Base-by-base conservation (phyloP, 192 early-diverging fungal genomes). In the Backusella psychrophila region DNA sequence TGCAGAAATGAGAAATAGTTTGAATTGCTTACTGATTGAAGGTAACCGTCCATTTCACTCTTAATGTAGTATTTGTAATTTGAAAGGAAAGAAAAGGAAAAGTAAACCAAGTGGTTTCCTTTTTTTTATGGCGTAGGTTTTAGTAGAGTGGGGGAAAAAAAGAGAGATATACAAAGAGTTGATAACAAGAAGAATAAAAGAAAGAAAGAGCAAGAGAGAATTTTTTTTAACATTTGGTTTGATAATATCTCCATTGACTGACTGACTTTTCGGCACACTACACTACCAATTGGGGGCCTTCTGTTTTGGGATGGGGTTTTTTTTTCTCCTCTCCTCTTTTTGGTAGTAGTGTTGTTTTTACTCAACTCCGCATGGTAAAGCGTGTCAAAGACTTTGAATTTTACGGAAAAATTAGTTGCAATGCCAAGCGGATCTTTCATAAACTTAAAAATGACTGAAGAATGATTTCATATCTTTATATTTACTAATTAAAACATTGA, bases 1-100 rank as follows among this genome's bases (percentile, higher is more conserved):
- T 11, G 67, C 1, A 21, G 38, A 39, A 39, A 39, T 39, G 38
- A 39, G 38, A 39, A 33, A 33, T 33, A 33, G 33, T 33, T 33
- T 33, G 33, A 33, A 23, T 49, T 56, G n/a, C 72, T 73, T 73
- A 73, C 72, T 33, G 72, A 36, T 73, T 73, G 72, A 56, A 73
- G 52, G 29, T 73, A 73, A 38, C 72, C 72, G 49, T 73, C 72
- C 72, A 73, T 73, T 49, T 29, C 29, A 21, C 53, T 38, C 19
- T 31, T 39, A 39, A 12, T 39, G 26, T 26, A 33, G 46, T 49
- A 49, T 49, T 49, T 23, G 41, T 44, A 14, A n/a, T 42, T 21
- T 34, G 46, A 29, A n/a, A 35, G 34, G 34, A 59, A 59, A 73
- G 33, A 73, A 36, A 73, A 59, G 35, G 59, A 53, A 29, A 23